Base-by-base conservation (phyloP, 495 filamentous ascomycete species). In the Thermothielavioides terrestris region DNA sequence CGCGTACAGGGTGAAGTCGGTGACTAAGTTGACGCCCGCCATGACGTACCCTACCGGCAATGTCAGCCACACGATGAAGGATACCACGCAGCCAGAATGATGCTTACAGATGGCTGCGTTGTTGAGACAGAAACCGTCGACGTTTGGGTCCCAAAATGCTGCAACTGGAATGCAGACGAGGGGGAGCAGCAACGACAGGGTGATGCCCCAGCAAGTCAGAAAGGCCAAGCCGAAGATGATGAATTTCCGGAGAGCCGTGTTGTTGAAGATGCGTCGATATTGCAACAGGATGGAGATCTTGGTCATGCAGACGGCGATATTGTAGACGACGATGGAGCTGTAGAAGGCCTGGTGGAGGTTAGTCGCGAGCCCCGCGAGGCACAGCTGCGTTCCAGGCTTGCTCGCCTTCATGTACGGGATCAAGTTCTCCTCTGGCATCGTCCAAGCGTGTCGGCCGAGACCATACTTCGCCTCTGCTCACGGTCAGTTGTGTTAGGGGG, bases 271-370 rank as follows among this genome's bases (percentile, higher is more conserved):
- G 35, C 66, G 68, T 23, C 55, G 53, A 57, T 69, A 71, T 47
- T 67, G 65, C 15, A 65, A 44, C 10, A 71, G 53, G 36, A 69
- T 61, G 14, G 63, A 63, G 2, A 65, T 46, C 44, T 71, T 69
- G 31, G 61, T 61, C 8, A 60, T 17, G 42, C 56, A 55, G 9
- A 58, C 45, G 11, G 56, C 55, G 3, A 67, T 50, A 35, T 63
- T 62, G 55, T 71, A 71, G 9, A 71, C 55, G 27, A 65, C 43
- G 41, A 63, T 59, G 34, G 54, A 62, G 14, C n/a, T 20, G 40
- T 58, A 60, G 17, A 63, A 60, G 22, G 60, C 45, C 43, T 50
- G 53, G 78, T 77, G 12, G 6, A 6, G 21, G 40, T 35, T 21
- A 28, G 21, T 17, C 20, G 7, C 6, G 1, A n/a, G 14, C 11